phyloP scores from a whole-genome alignment of 1,284 basidiomycete genomes.

The Rhodotorula sp. region DNA sequence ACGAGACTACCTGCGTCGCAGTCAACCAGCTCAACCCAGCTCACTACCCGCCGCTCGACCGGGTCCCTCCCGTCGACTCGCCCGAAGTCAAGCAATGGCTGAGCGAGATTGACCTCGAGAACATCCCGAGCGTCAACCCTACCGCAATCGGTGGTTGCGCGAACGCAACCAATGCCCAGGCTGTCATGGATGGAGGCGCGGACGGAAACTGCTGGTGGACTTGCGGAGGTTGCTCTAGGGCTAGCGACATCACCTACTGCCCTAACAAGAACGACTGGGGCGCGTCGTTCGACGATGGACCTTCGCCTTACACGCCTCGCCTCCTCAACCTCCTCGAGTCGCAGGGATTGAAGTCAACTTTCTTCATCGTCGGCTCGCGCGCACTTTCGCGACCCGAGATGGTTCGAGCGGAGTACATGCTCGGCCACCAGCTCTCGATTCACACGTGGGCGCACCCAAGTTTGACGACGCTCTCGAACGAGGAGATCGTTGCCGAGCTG shows the following conservation, averaged over 20 bases:
- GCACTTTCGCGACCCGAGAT: conserved; percentile 74
- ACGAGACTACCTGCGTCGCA: too few species aligned
- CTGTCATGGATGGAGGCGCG: conserved; percentile 55
- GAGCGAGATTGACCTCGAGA: conserved; percentile 60
- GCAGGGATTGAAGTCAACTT: conserved; percentile 71
- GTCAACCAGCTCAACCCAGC: conserved; percentile 27
- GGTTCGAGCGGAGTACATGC: conserved; percentile 60
- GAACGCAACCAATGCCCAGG: conserved; percentile 59
- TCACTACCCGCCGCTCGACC: conserved; percentile 68
- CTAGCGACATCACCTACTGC: conserved; percentile 42
- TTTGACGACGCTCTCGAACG: conserved; percentile 72
- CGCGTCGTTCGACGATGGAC: conserved; percentile 51
- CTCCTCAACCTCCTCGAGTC: conserved; percentile 67
- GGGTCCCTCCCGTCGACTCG: conserved; percentile 62
- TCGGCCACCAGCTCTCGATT: conserved; percentile 40
- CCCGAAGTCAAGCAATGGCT: conserved; percentile 65
- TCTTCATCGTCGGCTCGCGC: conserved; percentile 90
- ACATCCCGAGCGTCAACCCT: conserved; percentile 64
- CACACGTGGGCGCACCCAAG: conserved; percentile 41
- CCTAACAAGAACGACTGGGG: conserved; percentile 50
- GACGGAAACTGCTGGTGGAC: conserved; percentile 55
- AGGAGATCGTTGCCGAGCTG: conserved; percentile 76
- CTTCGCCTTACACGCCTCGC: conserved; percentile 74
- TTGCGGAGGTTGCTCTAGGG: conserved; percentile 57
- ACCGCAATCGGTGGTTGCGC: conserved; percentile 65